Conservation (phyloP, 1,284 basidiomycete species). For the Grifola frondosa region DNA sequence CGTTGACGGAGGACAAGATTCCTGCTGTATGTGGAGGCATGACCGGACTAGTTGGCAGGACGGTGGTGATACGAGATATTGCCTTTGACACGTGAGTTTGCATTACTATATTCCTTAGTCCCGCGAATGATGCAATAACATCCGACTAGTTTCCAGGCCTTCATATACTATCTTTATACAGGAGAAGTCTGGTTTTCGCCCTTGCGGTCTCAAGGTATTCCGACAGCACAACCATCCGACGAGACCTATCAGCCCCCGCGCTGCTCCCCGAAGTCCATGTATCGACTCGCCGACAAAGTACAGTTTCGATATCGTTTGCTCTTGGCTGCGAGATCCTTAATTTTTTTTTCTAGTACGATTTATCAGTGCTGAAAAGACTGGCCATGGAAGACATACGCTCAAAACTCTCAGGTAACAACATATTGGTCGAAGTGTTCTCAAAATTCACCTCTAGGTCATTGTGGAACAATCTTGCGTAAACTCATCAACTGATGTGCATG, state of each 20-base stretch:
- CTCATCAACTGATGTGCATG: neutral
- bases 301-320: neutral
- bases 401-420: constrained; percentile 18
- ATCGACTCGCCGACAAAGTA: constrained; percentile 21
- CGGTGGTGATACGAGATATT: neutral
- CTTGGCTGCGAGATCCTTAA: neutral
- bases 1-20: too few relatives aligned
- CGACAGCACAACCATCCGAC: neutral
- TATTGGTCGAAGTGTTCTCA: constrained; percentile 20
- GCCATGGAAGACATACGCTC: constrained; percentile 13
- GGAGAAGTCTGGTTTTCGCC: constrained; percentile 8
- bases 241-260: constrained; percentile 9
- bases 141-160: neutral
- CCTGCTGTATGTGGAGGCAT: too few relatives aligned
- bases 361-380: constrained; percentile 12
- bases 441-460: constrained; percentile 16
- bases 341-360: constrained; percentile 4
- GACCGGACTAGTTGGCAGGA: neutral
- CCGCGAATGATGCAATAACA: neutral
- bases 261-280: constrained; percentile 24
- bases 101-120: neutral
- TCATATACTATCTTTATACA: neutral
- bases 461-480: neutral
- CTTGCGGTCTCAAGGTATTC: constrained; percentile 15
- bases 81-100: neutral